Evolutionary conservation across 768 basidiomycete species (phyloP).

Genomic region (Boletus pseudopeckii): DNA sequence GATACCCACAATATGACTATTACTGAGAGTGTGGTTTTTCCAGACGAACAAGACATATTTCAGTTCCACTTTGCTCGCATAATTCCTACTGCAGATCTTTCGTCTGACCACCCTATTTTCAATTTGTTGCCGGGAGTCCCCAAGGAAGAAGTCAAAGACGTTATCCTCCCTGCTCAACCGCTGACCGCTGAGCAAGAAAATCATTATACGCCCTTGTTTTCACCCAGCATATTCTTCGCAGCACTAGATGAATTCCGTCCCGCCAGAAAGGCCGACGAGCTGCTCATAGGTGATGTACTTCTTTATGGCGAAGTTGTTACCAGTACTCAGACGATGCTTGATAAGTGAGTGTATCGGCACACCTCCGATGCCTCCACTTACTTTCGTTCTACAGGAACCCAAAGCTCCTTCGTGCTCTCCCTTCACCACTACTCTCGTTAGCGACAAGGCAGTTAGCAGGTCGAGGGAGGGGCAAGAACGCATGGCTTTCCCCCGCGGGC

Average conservation of each 20-base stretch:
- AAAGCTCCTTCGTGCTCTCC: slow-evolving; percentile 60
- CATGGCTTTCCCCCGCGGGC: slow-evolving; percentile 90
- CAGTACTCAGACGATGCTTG: slow-evolving; percentile 92
- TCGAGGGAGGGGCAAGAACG: slow-evolving; percentile 82
- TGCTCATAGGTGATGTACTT: slow-evolving; percentile 73
- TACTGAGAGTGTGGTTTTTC: slow-evolving; percentile 35
- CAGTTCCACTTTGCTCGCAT: slow-evolving; percentile 44
- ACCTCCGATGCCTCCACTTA: neutral
- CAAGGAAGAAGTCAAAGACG: slow-evolving; percentile 45
- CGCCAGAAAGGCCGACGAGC: slow-evolving; percentile 25
- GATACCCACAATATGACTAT: slow-evolving; percentile 32
- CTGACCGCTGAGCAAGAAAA: slow-evolving; percentile 42
- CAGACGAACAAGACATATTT: slow-evolving; percentile 73
- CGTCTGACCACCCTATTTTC: slow-evolving; percentile 16
- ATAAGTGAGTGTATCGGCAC: slow-evolving; percentile 57
- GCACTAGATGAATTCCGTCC: slow-evolving; percentile 38
- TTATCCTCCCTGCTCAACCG: slow-evolving; percentile 51
- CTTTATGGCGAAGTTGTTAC: slow-evolving; percentile 88
- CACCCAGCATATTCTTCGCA: slow-evolving; percentile 56
- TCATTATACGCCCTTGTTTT: slow-evolving; percentile 64
- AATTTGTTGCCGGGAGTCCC: slow-evolving; percentile 27
- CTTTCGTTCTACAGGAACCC: slow-evolving; percentile 59
- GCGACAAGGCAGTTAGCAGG: slow-evolving; percentile 87
- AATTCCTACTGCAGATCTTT: slow-evolving; percentile 25
- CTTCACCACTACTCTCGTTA: slow-evolving; percentile 75